phyloP scores from a whole-genome alignment of 768 basidiomycete species.

The Trametopsis cervina region DNA sequence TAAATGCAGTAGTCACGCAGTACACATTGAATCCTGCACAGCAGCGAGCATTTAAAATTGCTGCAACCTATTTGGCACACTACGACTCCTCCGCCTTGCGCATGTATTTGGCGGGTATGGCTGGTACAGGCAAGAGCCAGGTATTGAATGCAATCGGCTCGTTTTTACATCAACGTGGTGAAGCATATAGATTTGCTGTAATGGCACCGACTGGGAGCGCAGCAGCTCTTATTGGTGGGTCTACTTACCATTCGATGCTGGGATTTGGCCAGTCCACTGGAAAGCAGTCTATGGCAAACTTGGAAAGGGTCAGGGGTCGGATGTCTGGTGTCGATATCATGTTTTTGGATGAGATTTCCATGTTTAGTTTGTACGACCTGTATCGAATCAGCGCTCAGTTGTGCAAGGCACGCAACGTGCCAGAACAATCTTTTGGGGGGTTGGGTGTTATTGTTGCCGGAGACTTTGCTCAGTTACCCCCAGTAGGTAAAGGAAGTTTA shows the following conservation, averaged over 20 bases:
- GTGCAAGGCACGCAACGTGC: slow-evolving; percentile 9
- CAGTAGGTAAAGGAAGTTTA: slow-evolving; percentile 2
- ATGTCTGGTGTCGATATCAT: slow-evolving; percentile 28
- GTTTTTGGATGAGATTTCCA: too few relatives aligned
- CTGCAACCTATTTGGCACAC: background rate
- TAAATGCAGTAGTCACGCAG: background rate
- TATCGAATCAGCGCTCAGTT: slow-evolving; percentile 22
- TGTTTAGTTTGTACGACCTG: slow-evolving; percentile 20
- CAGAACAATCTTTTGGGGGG: slow-evolving; percentile 28
- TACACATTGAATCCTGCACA: slow-evolving; percentile 5
- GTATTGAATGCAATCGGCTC: slow-evolving; percentile 12
- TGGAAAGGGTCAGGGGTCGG: background rate
- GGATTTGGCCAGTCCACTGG: slow-evolving; percentile 2
- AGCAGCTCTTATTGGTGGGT: slow-evolving; percentile 16
- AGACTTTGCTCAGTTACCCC: slow-evolving; percentile 39
- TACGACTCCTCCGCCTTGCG: background rate
- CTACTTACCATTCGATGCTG: slow-evolving; percentile 18
- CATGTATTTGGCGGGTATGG: slow-evolving; percentile 22
- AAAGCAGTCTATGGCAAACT: background rate
- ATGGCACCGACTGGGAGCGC: slow-evolving; percentile 17
- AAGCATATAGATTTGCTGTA: slow-evolving; percentile 7
- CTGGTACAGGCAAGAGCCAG: too few relatives aligned
- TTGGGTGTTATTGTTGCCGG: slow-evolving; percentile 36
- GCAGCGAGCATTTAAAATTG: background rate
- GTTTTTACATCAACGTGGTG: slow-evolving; percentile 12